A percentile compares a stretch with the other conserved stretches of the same genome.
phyloP scores from a whole-genome alignment of 148 eudicot species.

The Persicaria maculosa region DNA sequence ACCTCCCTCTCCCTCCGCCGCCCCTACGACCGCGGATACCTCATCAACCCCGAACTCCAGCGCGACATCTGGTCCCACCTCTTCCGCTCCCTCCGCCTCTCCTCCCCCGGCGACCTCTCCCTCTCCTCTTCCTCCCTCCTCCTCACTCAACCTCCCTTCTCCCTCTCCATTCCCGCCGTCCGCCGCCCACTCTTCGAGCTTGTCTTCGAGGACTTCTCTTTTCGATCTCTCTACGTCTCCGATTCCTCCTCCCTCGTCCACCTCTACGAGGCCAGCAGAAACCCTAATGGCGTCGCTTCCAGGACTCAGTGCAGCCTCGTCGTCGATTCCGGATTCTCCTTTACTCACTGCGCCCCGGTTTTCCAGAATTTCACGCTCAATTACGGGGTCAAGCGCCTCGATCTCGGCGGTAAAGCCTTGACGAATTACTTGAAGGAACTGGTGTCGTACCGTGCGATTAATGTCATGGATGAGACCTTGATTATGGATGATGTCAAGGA shows the following conservation, averaged over 20 bases:
- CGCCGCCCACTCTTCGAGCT: constrained; percentile 55
- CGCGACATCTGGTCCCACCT: constrained; percentile 78
- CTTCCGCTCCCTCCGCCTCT: constrained; percentile 35
- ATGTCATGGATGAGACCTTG: constrained; percentile 95
- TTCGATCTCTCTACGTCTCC: constrained; percentile 47
- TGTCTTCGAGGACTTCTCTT: constrained; percentile 74
- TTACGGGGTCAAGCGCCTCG: constrained; percentile 75
- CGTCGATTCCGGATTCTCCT: constrained; percentile 83
- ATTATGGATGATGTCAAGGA: constrained; percentile 89
- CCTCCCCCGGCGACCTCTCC: constrained; percentile 11
- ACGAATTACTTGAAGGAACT: constrained; percentile 85
- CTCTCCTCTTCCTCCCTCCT: constrained; percentile 49
- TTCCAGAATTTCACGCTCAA: constrained; percentile 69
- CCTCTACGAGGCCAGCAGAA: constrained; percentile 56
- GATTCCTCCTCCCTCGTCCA: constrained; percentile 66
- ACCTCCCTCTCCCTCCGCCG: constrained; percentile 85
- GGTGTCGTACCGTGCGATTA: constrained; percentile 68
- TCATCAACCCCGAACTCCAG: constrained; percentile 76
- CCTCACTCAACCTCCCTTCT: constrained; percentile 60
- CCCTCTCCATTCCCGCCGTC: constrained; percentile 41
- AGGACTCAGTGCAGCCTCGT: constrained; percentile 67
- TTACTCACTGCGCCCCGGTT: constrained; percentile 74
- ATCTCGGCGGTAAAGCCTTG: constrained; percentile 86
- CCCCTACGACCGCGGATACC: constrained; percentile 83
- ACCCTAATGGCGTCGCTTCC: constrained; percentile 57